Base-by-base conservation (phyloP, 2,329 filamentous ascomycete species). In the Claviceps purpurea region DNA sequence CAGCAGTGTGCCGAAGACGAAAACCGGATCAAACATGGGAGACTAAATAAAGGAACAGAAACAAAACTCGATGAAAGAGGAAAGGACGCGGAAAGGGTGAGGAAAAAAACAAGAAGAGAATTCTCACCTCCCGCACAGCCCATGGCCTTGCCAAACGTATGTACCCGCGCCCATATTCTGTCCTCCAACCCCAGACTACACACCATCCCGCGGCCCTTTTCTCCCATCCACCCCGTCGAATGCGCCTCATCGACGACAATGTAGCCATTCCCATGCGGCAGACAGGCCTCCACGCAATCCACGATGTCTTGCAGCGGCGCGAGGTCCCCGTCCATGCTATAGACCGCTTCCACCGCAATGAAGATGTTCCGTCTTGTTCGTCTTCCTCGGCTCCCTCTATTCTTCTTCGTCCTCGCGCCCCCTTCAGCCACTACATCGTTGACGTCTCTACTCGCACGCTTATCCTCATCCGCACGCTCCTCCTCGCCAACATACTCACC, bases 301-400 rank as follows among this genome's bases (percentile, higher is more conserved):
- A 85, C 73, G 18, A 90, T 77, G 5, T 80, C 73, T 11, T 61
- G 59, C 11, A 93, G 68, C 0, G 83, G 84, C 0, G 78, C 78
- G 18, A 87, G 68, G 57, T 90, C 85, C 0, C 87, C 87, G 50
- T 91, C 87, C 87, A 93, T 93, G 63, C 85, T 89, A 64, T 93
- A 91, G 0, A 89, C 71, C 0, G 76, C 78, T 58, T 89, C 85
- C 0, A 87, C 72, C 0, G 79, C 79, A n/a, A 89, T 64, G 57
- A 89, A 85, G 2, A 88, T 73, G 56, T 78, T 82, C 77, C 76
- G 0, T 78, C 50, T 47, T 51, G 50, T 0, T 52, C 54, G 16
- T 70, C 66, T 5, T 65, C 59, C 10, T 30, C 26, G 26, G 8
- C 26, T 0, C 68, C 5, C 4, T 4, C 5, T 20, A 18, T 42